These are phyloP conservation scores for Collybiopsis luxurians DNA, from an alignment of 768 basidiomycete genomes.

Conservation along the genomic window DNA sequence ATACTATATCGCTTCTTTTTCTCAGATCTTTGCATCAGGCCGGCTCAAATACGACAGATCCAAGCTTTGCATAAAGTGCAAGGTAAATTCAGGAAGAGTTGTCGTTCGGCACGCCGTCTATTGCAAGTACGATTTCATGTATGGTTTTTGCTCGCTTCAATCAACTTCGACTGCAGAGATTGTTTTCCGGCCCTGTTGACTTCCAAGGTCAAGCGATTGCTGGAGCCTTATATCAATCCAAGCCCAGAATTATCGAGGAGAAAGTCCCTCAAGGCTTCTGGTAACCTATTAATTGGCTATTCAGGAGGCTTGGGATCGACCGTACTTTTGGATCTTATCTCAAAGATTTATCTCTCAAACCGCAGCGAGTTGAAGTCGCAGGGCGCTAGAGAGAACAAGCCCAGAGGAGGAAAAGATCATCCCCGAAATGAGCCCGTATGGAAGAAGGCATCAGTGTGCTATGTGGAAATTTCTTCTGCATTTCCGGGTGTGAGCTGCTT, in stretches of 20 bases:
- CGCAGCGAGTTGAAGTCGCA: constrained; percentile 22
- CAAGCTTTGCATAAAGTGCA: constrained; percentile 73
- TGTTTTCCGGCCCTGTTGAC: constrained; percentile 67
- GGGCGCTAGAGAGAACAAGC: constrained; percentile 19
- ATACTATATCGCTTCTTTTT: background rate
- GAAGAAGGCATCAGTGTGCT: constrained; percentile 61
- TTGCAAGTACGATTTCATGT: constrained; percentile 59
- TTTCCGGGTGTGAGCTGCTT: constrained; percentile 52
- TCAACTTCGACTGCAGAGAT: constrained; percentile 33
- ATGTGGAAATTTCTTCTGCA: constrained; percentile 65
- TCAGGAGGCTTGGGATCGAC: constrained; percentile 83
- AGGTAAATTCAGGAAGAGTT: constrained; percentile 58
- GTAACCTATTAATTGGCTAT: constrained; percentile 65
- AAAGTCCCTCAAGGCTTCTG: constrained; percentile 61
- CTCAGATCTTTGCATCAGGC: constrained; percentile 33
- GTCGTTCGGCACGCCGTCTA: constrained; percentile 81
- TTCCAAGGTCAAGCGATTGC: constrained; percentile 58
- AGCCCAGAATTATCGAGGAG: constrained; percentile 53
- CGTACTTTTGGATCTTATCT: constrained; percentile 66
- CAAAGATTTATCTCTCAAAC: constrained; percentile 51
- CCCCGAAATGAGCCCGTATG: constrained; percentile 62
- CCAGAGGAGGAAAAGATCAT: constrained; percentile 60
- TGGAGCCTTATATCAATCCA: constrained; percentile 65
- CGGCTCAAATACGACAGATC: constrained; percentile 67
- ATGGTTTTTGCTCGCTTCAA: background rate